A percentile compares a stretch with the other conserved stretches of the same genome.
These are phyloP conservation scores for Corchorus capsularis DNA, from an alignment of 345 rosid genomes.

Conservation along the genomic window DNA sequence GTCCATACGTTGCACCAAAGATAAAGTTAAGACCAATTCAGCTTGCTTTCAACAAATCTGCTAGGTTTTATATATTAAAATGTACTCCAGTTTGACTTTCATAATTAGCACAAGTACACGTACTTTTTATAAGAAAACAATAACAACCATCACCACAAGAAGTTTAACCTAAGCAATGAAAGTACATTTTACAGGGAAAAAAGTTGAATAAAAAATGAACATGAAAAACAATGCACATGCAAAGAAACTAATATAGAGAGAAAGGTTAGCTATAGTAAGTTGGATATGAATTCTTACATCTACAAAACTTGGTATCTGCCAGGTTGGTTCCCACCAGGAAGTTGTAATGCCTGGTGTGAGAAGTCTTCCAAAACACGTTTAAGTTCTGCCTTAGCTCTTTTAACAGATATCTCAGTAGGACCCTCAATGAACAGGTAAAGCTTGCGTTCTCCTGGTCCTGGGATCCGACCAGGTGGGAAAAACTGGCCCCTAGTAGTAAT, in stretches of 20 bases:
- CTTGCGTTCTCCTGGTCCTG: conserved; percentile 86
- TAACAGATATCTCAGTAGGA: conserved; percentile 85
- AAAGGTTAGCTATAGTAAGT: conserved; percentile 2
- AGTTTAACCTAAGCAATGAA: not conserved
- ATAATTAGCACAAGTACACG: not conserved
- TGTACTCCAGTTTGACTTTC: not conserved
- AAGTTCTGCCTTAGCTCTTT: conserved; percentile 82
- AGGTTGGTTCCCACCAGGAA: conserved; percentile 90
- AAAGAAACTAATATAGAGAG: not conserved
- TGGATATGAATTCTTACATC: conserved; percentile 50
- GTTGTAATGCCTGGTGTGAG: conserved; percentile 73
- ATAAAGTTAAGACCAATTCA: conserved; percentile 16
- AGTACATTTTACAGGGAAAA: not conserved
- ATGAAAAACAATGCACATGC: not conserved
- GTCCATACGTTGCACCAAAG: not conserved
- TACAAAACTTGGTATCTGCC: conserved; percentile 90
- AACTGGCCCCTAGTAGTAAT: conserved; percentile 91
- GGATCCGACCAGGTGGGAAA: conserved; percentile 63
- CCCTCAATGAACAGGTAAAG: conserved; percentile 92
- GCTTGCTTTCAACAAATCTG: conserved; percentile 6
- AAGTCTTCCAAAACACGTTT: conserved; percentile 91
- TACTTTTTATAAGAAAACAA: not conserved
- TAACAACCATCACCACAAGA: not conserved
- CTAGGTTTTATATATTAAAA: not conserved
- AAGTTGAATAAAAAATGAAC: not conserved